A percentile compares a stretch with the other conserved stretches of the same genome.
phyloP scores from a whole-genome alignment of 768 basidiomycete species.

The Suillus fuscotomentosus region DNA sequence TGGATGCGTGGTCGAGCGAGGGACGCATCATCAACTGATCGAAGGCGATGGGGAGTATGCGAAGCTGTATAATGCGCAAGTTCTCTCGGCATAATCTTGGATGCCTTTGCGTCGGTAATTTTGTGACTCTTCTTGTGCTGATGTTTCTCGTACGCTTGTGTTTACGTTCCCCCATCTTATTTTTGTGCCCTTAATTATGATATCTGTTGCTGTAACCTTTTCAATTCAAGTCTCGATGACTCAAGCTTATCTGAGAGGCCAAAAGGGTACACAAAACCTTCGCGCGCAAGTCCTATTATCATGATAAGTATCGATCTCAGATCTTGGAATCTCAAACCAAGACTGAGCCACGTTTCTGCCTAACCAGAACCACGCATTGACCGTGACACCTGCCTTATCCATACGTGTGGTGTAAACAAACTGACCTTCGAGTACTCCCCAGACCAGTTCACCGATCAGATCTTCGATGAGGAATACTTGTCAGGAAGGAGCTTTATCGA shows the following conservation, averaged over 20 bases:
- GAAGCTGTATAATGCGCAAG: constrained; percentile 26
- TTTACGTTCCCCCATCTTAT: not conserved
- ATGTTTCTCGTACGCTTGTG: not conserved
- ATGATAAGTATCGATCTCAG: not conserved
- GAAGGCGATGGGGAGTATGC: constrained; percentile 22
- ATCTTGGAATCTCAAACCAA: not conserved
- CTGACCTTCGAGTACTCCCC: not conserved
- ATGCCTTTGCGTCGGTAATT: not conserved
- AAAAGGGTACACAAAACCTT: not conserved
- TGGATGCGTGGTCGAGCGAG: constrained; percentile 29
- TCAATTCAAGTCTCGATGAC: not conserved
- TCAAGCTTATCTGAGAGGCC: not conserved
- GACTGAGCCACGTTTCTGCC: not conserved
- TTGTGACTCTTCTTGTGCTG: not conserved
- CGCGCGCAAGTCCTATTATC: not conserved
- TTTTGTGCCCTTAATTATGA: not conserved
- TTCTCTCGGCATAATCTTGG: not conserved
- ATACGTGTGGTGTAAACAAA: not conserved
- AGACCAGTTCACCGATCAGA: not conserved
- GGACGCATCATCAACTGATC: constrained; percentile 30
- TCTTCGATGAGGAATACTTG: not conserved
- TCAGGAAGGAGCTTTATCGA: not conserved
- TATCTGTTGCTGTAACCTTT: not conserved
- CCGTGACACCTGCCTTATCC: not conserved
- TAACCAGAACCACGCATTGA: not conserved